Evolutionary conservation across 2,329 filamentous ascomycete genomes (phyloP).

Genomic region (Dryadomyces sulphureus): DNA sequence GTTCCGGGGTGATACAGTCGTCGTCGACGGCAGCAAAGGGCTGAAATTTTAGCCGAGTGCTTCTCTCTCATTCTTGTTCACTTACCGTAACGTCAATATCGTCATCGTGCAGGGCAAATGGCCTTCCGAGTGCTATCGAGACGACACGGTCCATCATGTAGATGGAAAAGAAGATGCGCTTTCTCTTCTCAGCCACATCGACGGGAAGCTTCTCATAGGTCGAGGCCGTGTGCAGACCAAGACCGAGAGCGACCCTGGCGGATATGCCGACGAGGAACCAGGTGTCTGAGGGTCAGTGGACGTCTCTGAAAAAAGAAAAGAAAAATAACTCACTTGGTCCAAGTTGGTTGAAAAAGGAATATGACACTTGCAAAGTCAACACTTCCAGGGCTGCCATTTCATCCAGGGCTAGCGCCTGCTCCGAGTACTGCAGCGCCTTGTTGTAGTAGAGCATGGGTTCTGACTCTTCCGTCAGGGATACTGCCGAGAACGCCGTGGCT

Average conservation of each 20-base stretch:
- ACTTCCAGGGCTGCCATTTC: conserved; percentile 29
- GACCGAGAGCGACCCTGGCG: conserved; percentile 25
- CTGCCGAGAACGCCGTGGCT: conserved; percentile 27
- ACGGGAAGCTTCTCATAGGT: conserved; percentile 19
- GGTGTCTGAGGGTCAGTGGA: conserved; percentile 1
- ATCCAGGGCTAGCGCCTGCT: conserved; percentile 20
- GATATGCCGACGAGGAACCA: conserved; percentile 29
- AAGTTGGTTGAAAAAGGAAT: conserved; percentile 31
- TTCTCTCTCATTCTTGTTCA: background rate
- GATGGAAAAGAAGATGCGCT: conserved; percentile 28
- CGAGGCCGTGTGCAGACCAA: conserved; percentile 14
- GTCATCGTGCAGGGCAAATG: conserved; percentile 29
- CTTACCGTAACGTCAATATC: conserved; percentile 23
- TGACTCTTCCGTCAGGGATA: conserved; percentile 26
- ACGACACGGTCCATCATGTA: conserved; percentile 35
- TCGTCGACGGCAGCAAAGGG: conserved; percentile 23
- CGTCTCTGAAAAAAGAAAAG: background rate
- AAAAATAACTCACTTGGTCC: conserved; percentile 23
- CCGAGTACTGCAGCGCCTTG: conserved; percentile 26
- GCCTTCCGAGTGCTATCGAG: conserved; percentile 26
- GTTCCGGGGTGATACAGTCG: conserved; percentile 16
- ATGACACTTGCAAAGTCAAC: conserved; percentile 30
- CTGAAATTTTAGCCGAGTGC: conserved; percentile 10
- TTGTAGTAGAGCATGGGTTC: conserved; percentile 27
- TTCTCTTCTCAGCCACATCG: conserved; percentile 21